Percentiles rank a stretch among this genome's conserved stretches.
These are phyloP conservation scores for Coccomyxa sp. DNA, from an alignment of 139 green algal genomes.

Conservation along the genomic window DNA sequence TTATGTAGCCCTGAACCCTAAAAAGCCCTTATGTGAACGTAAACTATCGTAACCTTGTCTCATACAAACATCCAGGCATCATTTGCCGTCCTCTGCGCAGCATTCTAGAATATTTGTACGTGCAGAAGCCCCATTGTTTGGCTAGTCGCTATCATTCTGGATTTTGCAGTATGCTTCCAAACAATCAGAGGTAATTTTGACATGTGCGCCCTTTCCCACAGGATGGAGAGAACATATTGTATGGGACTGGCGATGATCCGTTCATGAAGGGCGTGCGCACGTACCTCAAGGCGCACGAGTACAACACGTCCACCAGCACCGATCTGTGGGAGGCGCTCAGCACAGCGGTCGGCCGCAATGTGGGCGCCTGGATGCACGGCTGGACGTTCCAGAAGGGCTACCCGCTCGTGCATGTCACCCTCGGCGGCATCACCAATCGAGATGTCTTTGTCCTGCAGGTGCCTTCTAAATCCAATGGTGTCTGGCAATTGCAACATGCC, in stretches of 20 bases:
- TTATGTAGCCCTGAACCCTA: too few species aligned
- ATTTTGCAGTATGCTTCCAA: too few species aligned
- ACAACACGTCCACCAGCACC: slow-evolving; percentile 17
- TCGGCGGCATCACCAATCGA: slow-evolving; percentile 7
- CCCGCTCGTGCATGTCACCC: slow-evolving; percentile 30
- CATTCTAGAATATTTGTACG: too few species aligned
- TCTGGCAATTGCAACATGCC: neutral
- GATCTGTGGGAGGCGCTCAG: slow-evolving; percentile 34
- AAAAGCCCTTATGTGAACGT: too few species aligned
- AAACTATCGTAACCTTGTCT: too few species aligned
- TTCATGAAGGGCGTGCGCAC: slow-evolving; percentile 37
- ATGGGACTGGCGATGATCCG: slow-evolving; percentile 12
- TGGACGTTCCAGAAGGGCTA: slow-evolving; percentile 48
- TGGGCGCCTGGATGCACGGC: slow-evolving; percentile 21
- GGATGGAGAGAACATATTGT: neutral
- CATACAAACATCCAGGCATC: too few species aligned
- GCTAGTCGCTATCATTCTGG: too few species aligned
- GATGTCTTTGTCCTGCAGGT: slow-evolving; percentile 8
- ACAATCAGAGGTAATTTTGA: too few species aligned
- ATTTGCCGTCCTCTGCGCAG: too few species aligned
- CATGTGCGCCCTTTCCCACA: too few species aligned
- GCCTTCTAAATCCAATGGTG: neutral
- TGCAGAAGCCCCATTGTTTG: too few species aligned
- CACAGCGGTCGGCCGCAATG: neutral
- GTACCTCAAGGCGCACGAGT: slow-evolving; percentile 35